Conservation (phyloP, 2,329 filamentous ascomycete genomes). For the Biscogniauxia mediterranea region DNA sequence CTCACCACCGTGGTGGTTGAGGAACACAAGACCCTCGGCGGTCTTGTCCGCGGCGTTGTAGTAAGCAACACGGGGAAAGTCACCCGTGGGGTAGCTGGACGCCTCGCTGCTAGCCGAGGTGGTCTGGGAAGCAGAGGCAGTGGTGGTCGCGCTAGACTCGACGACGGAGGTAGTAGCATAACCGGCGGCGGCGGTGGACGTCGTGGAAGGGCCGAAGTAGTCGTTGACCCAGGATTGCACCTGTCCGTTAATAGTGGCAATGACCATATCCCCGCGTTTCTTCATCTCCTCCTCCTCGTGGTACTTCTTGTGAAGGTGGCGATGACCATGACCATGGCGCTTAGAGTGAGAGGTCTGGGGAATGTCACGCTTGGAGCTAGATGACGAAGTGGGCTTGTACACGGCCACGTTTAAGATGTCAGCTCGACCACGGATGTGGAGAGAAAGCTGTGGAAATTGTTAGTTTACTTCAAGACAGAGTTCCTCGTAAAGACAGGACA, state of each 20-base stretch:
- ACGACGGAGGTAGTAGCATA: conserved; percentile 12
- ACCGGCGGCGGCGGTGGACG: conserved; percentile 16
- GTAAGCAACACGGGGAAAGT: conserved; percentile 44
- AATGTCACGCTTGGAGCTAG: conserved; percentile 35
- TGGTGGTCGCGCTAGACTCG: conserved; percentile 12
- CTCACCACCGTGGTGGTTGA: conserved; percentile 48
- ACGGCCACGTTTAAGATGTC: conserved; percentile 66
- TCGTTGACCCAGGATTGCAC: conserved; percentile 59
- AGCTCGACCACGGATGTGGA: conserved; percentile 71
- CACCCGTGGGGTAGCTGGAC: conserved; percentile 22
- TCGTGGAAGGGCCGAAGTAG: conserved; percentile 40
- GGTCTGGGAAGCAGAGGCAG: conserved; percentile 13
- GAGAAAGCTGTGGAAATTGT: conserved; percentile 54
- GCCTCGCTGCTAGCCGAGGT: conserved; percentile 5
- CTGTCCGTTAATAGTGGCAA: conserved; percentile 57
- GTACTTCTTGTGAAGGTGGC: conserved; percentile 48
- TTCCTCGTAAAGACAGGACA: not conserved
- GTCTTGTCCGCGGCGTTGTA: conserved; percentile 41
- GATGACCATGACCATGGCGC: conserved; percentile 50
- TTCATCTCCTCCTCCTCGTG: conserved; percentile 37
- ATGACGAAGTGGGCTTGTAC: conserved; percentile 53
- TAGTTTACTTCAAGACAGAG: conserved; percentile 3
- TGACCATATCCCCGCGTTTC: conserved; percentile 52
- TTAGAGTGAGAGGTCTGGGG: conserved; percentile 30
- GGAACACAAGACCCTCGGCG: conserved; percentile 46